Evolutionary conservation across 805 yeast genomes (phyloP), one percentile per base, ranked within the genome.

Genomic region (Pichia deserticola): DNA sequence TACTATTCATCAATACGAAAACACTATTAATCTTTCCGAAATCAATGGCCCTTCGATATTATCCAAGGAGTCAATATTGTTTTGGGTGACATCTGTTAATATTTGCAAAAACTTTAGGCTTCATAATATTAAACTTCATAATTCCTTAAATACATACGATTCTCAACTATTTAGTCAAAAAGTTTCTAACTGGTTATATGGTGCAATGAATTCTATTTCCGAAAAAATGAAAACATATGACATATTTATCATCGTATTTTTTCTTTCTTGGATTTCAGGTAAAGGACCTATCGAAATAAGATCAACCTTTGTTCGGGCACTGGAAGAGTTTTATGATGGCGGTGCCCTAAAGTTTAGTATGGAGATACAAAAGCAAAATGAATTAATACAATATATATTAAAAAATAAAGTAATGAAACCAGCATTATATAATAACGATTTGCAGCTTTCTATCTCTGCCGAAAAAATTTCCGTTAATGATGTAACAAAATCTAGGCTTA

Each of bases 41-140:
- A 66, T 81, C 0, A 77, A 76, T 60, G 92, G 92, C 0, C 92
- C 93, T 3, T 58, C 64, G 1, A 28, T 54, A 1, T 47, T 82
- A 1, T 69, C 74, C 43, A 66, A 74, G 40, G 78, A 74, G 44
- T 67, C 84, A 4, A 64, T 79, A 32, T 54, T 60, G 12, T 78
- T 84, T 53, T 84, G 90, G 90, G 63, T 69, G 46, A 55, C 69
- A 0, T 54, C 77, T 4, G 61, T 71, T 13, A 59, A 60, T 4
- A 57, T 75, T 9, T 68, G 76, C 15, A 65, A 63, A 35, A 60
- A 59, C 2, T 61, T 69, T 20, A 66, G 65, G 25, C 59, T 70
- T 5, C 60, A 60, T 3, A 58, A 60, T 9, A 60, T 62, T 2
- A 63, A 60, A n/a, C 52, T 65, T 1, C 49, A 65, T 10, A 56